Conservation (phyloP, 106 monocot genomes). For the Gastrodia elata region DNA sequence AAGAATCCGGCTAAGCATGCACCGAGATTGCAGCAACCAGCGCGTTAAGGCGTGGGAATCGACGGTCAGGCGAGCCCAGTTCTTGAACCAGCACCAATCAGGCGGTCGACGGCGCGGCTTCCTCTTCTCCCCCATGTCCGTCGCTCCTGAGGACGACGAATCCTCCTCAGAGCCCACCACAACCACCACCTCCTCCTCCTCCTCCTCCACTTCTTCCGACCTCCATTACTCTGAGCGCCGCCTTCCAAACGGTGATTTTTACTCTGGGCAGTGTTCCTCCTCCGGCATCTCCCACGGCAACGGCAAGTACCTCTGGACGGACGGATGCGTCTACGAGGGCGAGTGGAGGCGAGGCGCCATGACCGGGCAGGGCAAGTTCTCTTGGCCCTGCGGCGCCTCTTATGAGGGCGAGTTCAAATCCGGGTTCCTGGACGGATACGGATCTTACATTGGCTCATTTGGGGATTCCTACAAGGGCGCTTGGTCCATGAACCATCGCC, state of each 20-base stretch:
- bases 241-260: conserved; percentile 86
- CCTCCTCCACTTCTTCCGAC: conserved; percentile 15
- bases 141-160: conserved; percentile 15
- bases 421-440: conserved; percentile 81
- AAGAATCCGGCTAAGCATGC: neutral
- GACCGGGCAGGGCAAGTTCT: conserved; percentile 76
- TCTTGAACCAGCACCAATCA: conserved; percentile 12
- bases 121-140: conserved; percentile 44
- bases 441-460: conserved; percentile 63
- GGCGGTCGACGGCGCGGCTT: conserved; percentile 41
- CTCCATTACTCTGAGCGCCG: conserved; percentile 37
- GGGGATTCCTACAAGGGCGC: conserved; percentile 74
- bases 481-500: conserved; percentile 79
- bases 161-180: conserved; percentile 6
- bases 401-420: conserved; percentile 90
- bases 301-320: conserved; percentile 92
- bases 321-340: conserved; percentile 97
- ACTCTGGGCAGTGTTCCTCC: conserved; percentile 65
- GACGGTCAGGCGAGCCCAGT: conserved; percentile 25
- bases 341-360: conserved; percentile 66
- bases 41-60: conserved; percentile 24
- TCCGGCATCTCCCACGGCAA: conserved; percentile 54
- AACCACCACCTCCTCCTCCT: neutral
- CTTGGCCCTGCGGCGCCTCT: conserved; percentile 87
- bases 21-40: conserved; percentile 6